A percentile compares a stretch with the other conserved stretches of the same genome.
Conservation (phyloP, 192 early-diverging fungal species). For the Coemansia sp. region DNA sequence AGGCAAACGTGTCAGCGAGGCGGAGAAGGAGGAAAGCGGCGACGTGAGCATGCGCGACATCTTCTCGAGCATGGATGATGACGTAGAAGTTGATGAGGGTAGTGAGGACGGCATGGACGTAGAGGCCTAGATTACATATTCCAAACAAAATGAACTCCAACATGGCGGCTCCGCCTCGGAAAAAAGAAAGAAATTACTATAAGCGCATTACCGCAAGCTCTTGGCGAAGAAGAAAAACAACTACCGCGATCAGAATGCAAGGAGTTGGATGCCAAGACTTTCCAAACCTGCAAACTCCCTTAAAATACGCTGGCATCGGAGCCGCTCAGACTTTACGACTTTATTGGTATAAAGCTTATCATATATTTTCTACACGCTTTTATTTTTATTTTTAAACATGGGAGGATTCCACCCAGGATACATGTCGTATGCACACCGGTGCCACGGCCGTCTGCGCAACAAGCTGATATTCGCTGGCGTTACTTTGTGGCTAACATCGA, state of each 20-base stretch:
- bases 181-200: too few species aligned
- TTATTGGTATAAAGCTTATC: not conserved
- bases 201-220: too few species aligned
- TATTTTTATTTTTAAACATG: slow-evolving; percentile 2
- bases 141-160: too few species aligned
- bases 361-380: not conserved
- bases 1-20: slow-evolving; percentile 39
- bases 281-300: not conserved
- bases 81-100: slow-evolving; percentile 3
- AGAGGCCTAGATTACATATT: slow-evolving; percentile 5
- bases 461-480: slow-evolving; percentile 37
- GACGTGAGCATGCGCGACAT: slow-evolving; percentile 40
- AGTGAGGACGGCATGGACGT: slow-evolving; percentile 26
- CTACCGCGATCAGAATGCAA: too few species aligned
- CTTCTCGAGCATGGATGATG: slow-evolving; percentile 28
- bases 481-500: slow-evolving; percentile 44
- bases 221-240: not conserved
- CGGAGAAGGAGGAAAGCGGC: slow-evolving; percentile 15
- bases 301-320: not conserved
- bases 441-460: slow-evolving; percentile 7
- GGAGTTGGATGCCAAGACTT: not conserved
- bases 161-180: too few species aligned
- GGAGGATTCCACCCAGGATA: slow-evolving; percentile 13
- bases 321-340: not conserved
- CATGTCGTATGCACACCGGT: slow-evolving; percentile 8